Percentiles rank a stretch among this genome's conserved stretches.
Evolutionary conservation across 1,284 basidiomycete species (phyloP).

Genomic region (Irpex lacteus): DNA sequence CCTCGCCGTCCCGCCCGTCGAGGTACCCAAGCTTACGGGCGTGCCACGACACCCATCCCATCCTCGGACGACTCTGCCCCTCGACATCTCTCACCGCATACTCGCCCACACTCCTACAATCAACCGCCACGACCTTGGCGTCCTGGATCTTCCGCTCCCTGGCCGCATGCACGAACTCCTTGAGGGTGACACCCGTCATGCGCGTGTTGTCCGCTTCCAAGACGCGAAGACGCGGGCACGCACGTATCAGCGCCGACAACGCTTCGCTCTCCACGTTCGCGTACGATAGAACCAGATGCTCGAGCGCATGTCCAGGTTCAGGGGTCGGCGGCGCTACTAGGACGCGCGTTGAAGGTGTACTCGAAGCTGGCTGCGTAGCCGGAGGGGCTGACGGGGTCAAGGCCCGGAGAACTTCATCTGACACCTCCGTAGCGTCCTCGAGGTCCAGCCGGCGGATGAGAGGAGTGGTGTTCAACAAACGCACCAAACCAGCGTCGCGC

Average conservation of each 20-base stretch:
- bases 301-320: conserved; percentile 61
- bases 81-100: conserved; percentile 57
- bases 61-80: conserved; percentile 57
- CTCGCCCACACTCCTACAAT: conserved; percentile 73
- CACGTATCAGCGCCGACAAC: conserved; percentile 59
- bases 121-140: conserved; percentile 65
- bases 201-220: conserved; percentile 82
- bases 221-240: conserved; percentile 58
- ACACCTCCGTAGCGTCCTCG: conserved; percentile 78
- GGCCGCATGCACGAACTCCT: conserved; percentile 62
- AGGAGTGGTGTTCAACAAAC: conserved; percentile 69
- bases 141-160: conserved; percentile 47
- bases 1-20: conserved; percentile 64
- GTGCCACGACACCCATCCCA: conserved; percentile 70
- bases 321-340: conserved; percentile 13
- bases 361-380: conserved; percentile 5
- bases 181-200: conserved; percentile 60
- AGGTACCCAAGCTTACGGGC: conserved; percentile 64
- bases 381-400: conserved; percentile 52
- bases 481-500: conserved; percentile 69
- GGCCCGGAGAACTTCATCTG: conserved; percentile 64
- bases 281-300: conserved; percentile 73
- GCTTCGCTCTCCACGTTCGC: conserved; percentile 67
- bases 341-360: neutral
- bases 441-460: conserved; percentile 77